Base-by-base conservation (phyloP, 1,284 basidiomycete species). In the Boletellus dicymbophilus region DNA sequence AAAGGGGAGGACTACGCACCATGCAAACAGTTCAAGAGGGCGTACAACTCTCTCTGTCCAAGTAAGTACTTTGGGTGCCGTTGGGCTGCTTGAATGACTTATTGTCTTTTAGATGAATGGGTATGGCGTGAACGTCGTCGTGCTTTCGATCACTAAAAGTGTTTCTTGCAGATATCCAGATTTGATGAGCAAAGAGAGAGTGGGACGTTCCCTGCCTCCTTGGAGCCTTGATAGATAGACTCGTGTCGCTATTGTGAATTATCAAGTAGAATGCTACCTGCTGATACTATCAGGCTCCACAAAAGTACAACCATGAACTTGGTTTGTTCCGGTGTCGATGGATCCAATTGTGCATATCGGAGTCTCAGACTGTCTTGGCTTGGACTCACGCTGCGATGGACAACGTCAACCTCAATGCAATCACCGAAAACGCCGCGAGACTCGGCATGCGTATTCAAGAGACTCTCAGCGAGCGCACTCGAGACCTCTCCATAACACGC, bases 1-100 rank as follows among this genome's bases (percentile, higher is more conserved):
- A 98, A 98, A 79, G 97, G 97, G 59, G 96, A 99, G 66, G 97
- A 99, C 54, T 98, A 88, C 71, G 85, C 88, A 21, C 95, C 97
- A 10, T 99, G 97, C 90, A 95, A 96, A 79, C 95, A 98, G 77
- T 99, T 99, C 87, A 93, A 90, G 80, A 85, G 88, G 69, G 92
- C 93, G 31, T 99, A 94, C 82, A 83, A 93, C 79, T 95, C 95
- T 46, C 85, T 99, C 57, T 99, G 97, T 79, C 97, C 97, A 57
- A 98, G 95, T 97, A 65, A 71, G 93, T 88, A 10, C n/a, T 27
- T 46, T 48, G 42, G 46, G 16, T 40, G 46, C 37, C n/a, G 26
- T 50, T 15, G 43, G 18, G 31, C 37, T 13, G 27, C 18, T 33
- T 48, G n/a, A n/a, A n/a, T 9, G 33, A 33, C 56, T 64, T 1